Percentiles rank a stretch among this genome's conserved stretches.
Conservation (phyloP, 2,329 filamentous ascomycete species). For the Escovopsis sp. region DNA sequence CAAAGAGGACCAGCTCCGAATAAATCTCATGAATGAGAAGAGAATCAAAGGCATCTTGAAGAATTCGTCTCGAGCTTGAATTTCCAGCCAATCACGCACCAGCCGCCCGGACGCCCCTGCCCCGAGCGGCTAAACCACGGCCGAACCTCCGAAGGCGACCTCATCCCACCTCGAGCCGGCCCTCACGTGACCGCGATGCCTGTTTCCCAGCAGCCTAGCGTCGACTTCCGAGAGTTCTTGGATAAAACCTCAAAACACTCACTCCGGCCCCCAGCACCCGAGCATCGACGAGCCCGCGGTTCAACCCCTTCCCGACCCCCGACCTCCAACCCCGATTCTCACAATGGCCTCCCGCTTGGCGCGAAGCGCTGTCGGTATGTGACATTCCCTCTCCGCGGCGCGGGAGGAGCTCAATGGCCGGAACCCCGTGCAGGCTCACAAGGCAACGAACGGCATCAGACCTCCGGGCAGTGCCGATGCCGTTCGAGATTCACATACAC, state of each 20-base stretch:
- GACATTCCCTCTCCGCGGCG: too few species aligned
- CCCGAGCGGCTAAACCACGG: slow-evolving; percentile 13
- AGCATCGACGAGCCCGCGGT: slow-evolving; percentile 29
- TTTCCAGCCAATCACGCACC: slow-evolving; percentile 15
- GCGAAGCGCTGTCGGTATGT: slow-evolving; percentile 88
- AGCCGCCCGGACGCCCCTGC: slow-evolving; percentile 1
- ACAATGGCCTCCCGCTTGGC: slow-evolving; percentile 97
- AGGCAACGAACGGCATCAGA: too few species aligned
- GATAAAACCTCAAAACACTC: slow-evolving; percentile 36
- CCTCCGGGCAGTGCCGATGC: too few species aligned
- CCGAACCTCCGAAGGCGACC: neutral
- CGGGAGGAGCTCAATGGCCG: too few species aligned
- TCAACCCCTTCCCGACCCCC: slow-evolving; percentile 41
- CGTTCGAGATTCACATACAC: too few species aligned
- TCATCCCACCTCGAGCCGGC: slow-evolving; percentile 6
- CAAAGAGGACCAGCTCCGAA: neutral
- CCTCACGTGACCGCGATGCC: slow-evolving; percentile 21
- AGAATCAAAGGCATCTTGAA: slow-evolving; percentile 8
- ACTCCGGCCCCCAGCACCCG: slow-evolving; percentile 23
- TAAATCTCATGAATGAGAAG: slow-evolving; percentile 2
- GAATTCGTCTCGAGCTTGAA: slow-evolving; percentile 15
- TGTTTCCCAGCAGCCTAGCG: slow-evolving; percentile 24
- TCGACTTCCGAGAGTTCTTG: neutral
- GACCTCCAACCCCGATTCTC: slow-evolving; percentile 19
- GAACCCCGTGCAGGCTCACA: too few species aligned